These are phyloP conservation scores for Colletotrichum lini DNA, from an alignment of 2,329 filamentous ascomycete species.

Conservation along the genomic window DNA sequence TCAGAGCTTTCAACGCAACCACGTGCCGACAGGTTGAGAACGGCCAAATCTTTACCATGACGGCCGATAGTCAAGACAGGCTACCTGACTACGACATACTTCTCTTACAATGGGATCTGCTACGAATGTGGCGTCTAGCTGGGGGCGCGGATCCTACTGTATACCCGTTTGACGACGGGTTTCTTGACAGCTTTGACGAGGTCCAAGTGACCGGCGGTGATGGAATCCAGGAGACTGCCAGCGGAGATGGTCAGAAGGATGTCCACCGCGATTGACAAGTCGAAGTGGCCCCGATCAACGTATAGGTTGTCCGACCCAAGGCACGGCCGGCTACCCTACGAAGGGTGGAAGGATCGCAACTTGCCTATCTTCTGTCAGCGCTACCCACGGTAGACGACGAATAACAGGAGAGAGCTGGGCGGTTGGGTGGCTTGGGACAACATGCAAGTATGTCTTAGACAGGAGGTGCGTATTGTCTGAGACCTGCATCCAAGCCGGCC, in stretches of 20 bases:
- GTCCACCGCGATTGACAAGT: neutral
- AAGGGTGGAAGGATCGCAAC: neutral
- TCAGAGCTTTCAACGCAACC: neutral
- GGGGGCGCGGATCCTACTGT: neutral
- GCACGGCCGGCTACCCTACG: conserved; percentile 16
- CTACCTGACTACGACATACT: neutral
- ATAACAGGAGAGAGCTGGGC: neutral
- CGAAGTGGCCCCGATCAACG: neutral
- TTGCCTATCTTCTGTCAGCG: conserved; percentile 19
- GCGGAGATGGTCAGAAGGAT: no score
- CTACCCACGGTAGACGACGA: conserved; percentile 19
- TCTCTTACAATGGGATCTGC: neutral
- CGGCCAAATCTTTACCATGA: neutral
- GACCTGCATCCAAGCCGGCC: conserved; percentile 30
- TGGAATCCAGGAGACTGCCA: no score
- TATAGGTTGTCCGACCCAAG: conserved; percentile 11
- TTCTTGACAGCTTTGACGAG: neutral
- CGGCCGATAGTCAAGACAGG: neutral
- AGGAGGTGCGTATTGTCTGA: conserved; percentile 27
- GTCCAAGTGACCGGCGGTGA: neutral
- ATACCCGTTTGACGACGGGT: neutral
- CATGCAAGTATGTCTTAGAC: no score
- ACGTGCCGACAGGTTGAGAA: neutral
- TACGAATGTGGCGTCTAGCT: neutral
- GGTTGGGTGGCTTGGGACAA: no score